Base-by-base conservation (phyloP, 2,329 filamentous ascomycete genomes). In the Periconia sp. region DNA sequence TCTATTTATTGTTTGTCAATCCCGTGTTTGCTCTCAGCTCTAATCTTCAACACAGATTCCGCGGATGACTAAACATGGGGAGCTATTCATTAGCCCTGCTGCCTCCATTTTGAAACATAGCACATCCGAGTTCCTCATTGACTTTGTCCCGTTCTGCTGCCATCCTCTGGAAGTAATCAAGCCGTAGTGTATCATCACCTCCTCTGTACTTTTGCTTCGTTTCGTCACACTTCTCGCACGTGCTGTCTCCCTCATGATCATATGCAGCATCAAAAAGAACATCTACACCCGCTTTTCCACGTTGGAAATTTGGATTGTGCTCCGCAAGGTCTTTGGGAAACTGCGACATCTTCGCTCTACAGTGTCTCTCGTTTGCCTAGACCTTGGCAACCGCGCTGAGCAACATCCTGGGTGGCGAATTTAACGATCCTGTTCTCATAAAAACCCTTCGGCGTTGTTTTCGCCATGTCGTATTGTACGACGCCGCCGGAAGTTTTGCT, bases 211-310 rank as follows among this genome's bases (percentile, higher is more conserved):
- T 6, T 17, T 53, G 50, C 44, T 41, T 48, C 19, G 41, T 23
- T 18, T 44, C 46, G 33, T 47, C 41, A 49, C 56, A 59, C 35
- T 14, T 41, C 2, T 41, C 33, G 47, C 51, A 59, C 31, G 27
- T 46, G 17, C 2, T 10, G 17, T 48, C 52, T 23, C 52, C 35
- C 40, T 47, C 42, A 45, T 60, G 56, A 31, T 55, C 46, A 47
- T 57, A 60, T 40, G 35, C 30, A 43, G 45, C 50, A 23, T 60
- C 48, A 37, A 60, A 60, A 6, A 60, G 54, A 18, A 57, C 30
- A 41, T 60, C 56, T 19, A 53, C 37, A 7, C 52, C 52, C 14
- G 52, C 20, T 23, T 17, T 41, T 23, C 31, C 44, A 30, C 55
- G 55, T 40, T 43, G 49, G 20, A 57, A 57, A 15, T 45, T 41